phyloP scores from a whole-genome alignment of 2,329 filamentous ascomycete species.

The Curvularia sp. region DNA sequence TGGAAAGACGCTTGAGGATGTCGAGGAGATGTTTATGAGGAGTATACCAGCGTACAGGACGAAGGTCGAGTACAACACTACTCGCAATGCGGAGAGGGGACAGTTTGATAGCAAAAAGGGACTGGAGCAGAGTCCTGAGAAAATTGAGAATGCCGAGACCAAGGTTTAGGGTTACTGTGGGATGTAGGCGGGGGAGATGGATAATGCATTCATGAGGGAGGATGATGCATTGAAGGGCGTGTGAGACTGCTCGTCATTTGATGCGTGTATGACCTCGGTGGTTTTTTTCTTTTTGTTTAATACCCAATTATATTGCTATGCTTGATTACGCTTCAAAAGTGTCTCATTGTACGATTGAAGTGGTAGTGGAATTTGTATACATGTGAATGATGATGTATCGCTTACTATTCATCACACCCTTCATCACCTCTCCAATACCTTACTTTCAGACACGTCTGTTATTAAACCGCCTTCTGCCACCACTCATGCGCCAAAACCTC shows the following conservation, averaged over 20 bases:
- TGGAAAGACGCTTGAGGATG: slow-evolving; percentile 77
- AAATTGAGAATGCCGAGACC: slow-evolving; percentile 28
- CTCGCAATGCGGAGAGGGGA: slow-evolving; percentile 34
- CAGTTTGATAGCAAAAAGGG: slow-evolving; percentile 37
- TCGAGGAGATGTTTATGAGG: slow-evolving; percentile 72
- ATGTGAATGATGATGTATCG: background rate
- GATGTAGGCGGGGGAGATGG: background rate
- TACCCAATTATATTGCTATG: background rate
- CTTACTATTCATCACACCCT: no score
- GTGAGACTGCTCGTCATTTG: background rate
- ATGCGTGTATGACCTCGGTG: background rate
- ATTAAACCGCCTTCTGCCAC: no score
- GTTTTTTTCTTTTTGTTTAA: background rate
- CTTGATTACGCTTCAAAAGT: background rate
- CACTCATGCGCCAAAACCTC: no score
- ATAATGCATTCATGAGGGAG: background rate
- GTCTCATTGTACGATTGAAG: background rate
- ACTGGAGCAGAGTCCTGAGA: slow-evolving; percentile 30
- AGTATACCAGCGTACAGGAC: slow-evolving; percentile 66
- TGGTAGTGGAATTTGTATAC: background rate
- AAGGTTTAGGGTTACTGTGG: slow-evolving; percentile 10
- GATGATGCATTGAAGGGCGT: background rate
- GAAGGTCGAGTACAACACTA: slow-evolving; percentile 34
- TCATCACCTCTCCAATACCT: no score
- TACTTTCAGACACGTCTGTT: background rate